Base-by-base conservation (phyloP, 1,139 yeast genomes). In the Taphrina deformans region DNA sequence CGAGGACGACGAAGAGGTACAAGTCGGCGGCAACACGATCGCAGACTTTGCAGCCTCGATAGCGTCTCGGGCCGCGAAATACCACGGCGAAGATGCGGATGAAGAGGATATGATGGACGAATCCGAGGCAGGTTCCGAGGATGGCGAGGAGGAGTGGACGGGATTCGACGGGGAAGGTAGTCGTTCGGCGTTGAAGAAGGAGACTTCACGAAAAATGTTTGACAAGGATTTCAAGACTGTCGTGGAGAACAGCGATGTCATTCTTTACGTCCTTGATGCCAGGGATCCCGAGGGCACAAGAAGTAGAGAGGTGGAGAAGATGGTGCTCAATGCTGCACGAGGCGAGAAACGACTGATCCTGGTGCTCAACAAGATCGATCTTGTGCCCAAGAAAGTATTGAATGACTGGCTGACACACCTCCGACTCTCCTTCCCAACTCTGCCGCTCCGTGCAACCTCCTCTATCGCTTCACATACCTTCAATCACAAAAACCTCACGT, bases 231-330 rank as follows among this genome's bases (percentile, higher is more conserved):
- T 89, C 77, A 96, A 91, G 75, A 89, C 91, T 76, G 88, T 92
- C 61, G 92, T 92, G 55, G 97, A 90, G 67, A 86, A 91, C 31
- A 81, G 97, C 1, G 98, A 92, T 76, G 97, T 93, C 66, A 81
- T 93, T 31, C 80, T 93, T 66, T 93, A 95, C 72, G 97, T 93
- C 24, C 80, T 93, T 73, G 99, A 93, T 78, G 97, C 99, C 2
- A 86, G 99, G 76, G 97, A 93, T 77, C 99, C 99, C 62, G 97
- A 89, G 75, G 86, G 92, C 38, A 93, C 99, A 3, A 84, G 99
- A 74, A 91, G 97, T 12, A 85, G 86, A 74, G 89, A 85, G 74
- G 95, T 93, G 45, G 99, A 93, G 79, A 88, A 89, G 74, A 89
- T 96, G 1, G 92, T 93, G 45, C 79, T 92, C 69, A 88, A 88